Conservation (phyloP, 768 basidiomycete species). For the Exidia glandulosa region DNA sequence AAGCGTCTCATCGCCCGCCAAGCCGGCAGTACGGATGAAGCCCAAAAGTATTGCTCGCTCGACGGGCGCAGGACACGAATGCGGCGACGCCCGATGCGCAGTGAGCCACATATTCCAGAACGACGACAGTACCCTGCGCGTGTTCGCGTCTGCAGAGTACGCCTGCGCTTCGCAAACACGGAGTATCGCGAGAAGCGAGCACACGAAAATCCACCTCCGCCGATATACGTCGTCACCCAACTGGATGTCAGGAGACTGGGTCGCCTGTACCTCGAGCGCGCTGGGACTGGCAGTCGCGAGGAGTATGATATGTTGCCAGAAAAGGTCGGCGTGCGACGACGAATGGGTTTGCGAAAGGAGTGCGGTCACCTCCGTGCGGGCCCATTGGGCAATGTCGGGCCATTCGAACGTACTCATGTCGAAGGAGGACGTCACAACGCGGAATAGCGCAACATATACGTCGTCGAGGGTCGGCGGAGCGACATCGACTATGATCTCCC, state of each 20-base stretch:
- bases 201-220: neutral
- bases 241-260: neutral
- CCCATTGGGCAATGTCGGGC: neutral
- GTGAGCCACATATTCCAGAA: neutral
- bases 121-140: neutral
- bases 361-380: neutral
- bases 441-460: neutral
- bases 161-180: too few relatives aligned
- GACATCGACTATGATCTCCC: neutral
- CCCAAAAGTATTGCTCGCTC: slow-evolving; percentile 29
- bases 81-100: neutral
- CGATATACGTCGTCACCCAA: neutral
- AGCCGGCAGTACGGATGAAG: slow-evolving; percentile 35
- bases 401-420: neutral
- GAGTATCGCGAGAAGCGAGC: slow-evolving; percentile 7
- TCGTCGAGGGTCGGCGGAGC: neutral
- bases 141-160: neutral
- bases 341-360: too few relatives aligned
- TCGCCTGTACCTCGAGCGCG: neutral
- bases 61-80: slow-evolving; percentile 13
- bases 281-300: neutral
- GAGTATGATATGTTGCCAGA: neutral
- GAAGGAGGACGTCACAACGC: neutral
- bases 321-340: too few relatives aligned
- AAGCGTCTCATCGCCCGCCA: slow-evolving; percentile 27